Conservation (phyloP, 2,329 filamentous ascomycete genomes). For the Cyanodermella asteris region DNA sequence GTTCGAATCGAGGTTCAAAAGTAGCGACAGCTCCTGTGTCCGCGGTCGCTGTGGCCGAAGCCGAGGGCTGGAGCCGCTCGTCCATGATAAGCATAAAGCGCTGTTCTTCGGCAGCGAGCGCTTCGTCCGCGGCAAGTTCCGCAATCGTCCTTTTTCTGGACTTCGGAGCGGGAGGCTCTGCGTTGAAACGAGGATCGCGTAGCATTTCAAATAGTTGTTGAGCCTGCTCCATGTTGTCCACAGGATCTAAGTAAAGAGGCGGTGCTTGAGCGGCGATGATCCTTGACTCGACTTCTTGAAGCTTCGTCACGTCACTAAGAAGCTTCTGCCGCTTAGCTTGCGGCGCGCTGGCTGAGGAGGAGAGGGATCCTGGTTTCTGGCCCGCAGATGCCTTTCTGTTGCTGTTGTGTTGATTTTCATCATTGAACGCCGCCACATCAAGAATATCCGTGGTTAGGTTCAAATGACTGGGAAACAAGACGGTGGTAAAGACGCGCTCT, state of each 20-base stretch:
- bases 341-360: slow-evolving; percentile 29
- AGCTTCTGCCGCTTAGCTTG: slow-evolving; percentile 51
- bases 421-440: too few species aligned
- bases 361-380: too few species aligned
- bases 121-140: slow-evolving; percentile 87
- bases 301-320: slow-evolving; percentile 53
- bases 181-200: slow-evolving; percentile 55
- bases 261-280: slow-evolving; percentile 53
- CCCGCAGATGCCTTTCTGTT: too few species aligned
- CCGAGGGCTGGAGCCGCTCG: slow-evolving; percentile 47
- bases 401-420: too few species aligned
- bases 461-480: slow-evolving; percentile 55
- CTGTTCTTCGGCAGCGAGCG: slow-evolving; percentile 69
- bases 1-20: slow-evolving; percentile 71
- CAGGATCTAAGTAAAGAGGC: slow-evolving; percentile 57
- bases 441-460: slow-evolving; percentile 26
- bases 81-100: slow-evolving; percentile 85
- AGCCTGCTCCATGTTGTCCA: slow-evolving; percentile 43
- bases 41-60: slow-evolving; percentile 38
- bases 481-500: slow-evolving; percentile 54
- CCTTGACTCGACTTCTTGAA: slow-evolving; percentile 54
- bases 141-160: slow-evolving; percentile 81
- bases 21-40: slow-evolving; percentile 52
- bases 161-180: slow-evolving; percentile 62
- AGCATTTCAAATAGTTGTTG: slow-evolving; percentile 50